Conservation (phyloP, 176 grass and related monocot species). For the Carex cristatella region DNA sequence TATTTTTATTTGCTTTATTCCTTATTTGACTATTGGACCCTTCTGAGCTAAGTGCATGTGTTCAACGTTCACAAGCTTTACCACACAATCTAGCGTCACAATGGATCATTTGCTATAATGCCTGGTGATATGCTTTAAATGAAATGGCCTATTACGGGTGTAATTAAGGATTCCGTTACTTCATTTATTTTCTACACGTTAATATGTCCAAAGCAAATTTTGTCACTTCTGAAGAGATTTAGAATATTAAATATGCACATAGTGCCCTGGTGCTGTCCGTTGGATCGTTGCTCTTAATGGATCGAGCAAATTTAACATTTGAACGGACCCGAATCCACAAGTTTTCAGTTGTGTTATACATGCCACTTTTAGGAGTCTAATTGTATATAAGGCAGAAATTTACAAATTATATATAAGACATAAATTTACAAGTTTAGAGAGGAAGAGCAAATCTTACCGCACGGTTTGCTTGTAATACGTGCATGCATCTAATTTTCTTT, state of each 20-base stretch:
- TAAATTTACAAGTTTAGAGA: no score
- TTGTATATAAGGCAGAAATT: no score
- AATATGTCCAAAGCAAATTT: slow-evolving; percentile 9
- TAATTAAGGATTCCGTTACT: neutral
- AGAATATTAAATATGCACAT: neutral
- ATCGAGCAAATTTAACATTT: neutral
- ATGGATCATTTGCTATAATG: neutral
- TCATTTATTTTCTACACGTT: neutral
- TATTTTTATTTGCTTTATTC: neutral
- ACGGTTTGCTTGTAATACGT: no score
- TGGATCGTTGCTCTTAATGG: neutral
- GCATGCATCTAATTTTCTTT: no score
- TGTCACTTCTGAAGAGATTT: neutral
- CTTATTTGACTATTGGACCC: no score
- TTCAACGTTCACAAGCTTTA: neutral
- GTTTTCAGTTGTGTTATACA: neutral
- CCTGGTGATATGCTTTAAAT: neutral
- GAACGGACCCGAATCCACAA: neutral
- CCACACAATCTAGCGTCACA: neutral
- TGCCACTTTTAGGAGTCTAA: neutral
- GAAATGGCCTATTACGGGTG: neutral
- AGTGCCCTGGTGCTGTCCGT: neutral
- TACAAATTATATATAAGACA: no score
- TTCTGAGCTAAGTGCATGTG: neutral
- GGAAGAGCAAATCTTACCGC: no score